Evolutionary conservation across 2,329 filamentous ascomycete genomes (phyloP).

Genomic region (Aspergillus transmontanensis): DNA sequence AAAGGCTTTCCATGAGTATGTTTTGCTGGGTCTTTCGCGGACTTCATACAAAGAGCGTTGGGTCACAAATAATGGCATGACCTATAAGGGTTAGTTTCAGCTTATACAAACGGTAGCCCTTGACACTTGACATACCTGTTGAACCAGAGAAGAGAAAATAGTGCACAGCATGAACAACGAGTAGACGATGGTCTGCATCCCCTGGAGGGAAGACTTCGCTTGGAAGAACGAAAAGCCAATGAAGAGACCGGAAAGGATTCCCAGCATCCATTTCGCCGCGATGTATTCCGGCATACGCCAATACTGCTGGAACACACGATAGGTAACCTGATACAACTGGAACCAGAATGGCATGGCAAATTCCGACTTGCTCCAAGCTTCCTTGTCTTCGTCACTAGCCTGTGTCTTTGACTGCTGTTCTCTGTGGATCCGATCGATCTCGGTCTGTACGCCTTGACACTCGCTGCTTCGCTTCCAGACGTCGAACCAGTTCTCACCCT

Average conservation of each 20-base stretch:
- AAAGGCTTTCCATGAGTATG: slow-evolving; percentile 84
- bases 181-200: slow-evolving; percentile 83
- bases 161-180: slow-evolving; percentile 79
- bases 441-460: slow-evolving; percentile 54
- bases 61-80: slow-evolving; percentile 80
- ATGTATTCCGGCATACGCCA: slow-evolving; percentile 86
- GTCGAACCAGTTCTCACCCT: slow-evolving; percentile 59
- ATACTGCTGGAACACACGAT: slow-evolving; percentile 83
- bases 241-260: slow-evolving; percentile 65
- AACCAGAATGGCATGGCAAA: slow-evolving; percentile 72
- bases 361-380: slow-evolving; percentile 67
- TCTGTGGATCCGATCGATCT: slow-evolving; percentile 60
- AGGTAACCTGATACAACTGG: slow-evolving; percentile 67
- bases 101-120: background rate
- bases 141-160: slow-evolving; percentile 58
- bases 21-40: slow-evolving; percentile 79
- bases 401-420: slow-evolving; percentile 40
- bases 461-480: slow-evolving; percentile 63
- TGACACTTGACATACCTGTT: slow-evolving; percentile 30
- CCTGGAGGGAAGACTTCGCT: slow-evolving; percentile 70
- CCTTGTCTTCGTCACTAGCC: slow-evolving; percentile 27
- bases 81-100: slow-evolving; percentile 2
- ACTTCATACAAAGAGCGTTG: slow-evolving; percentile 82
- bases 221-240: slow-evolving; percentile 81
- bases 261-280: slow-evolving; percentile 74